These are phyloP conservation scores for Ogataea saltuana DNA, from an alignment of 805 yeast species.

Conservation along the genomic window DNA sequence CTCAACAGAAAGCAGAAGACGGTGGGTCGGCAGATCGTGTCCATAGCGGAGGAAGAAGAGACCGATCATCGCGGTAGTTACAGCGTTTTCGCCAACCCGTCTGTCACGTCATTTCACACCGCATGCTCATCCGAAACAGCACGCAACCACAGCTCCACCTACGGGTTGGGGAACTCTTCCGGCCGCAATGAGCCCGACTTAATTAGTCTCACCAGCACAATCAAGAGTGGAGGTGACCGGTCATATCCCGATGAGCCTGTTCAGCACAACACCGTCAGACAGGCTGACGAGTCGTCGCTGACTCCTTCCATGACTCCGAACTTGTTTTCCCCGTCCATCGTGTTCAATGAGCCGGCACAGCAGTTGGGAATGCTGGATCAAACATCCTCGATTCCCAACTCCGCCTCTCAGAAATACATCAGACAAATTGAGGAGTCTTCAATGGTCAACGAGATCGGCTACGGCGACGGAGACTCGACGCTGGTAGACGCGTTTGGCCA, in stretches of 20 bases:
- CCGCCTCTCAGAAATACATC: slow-evolving; percentile 10
- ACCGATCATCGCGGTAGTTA: slow-evolving; percentile 11
- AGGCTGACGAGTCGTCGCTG: neutral
- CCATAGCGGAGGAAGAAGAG: slow-evolving; percentile 23
- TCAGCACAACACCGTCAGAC: neutral
- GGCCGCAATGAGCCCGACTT: slow-evolving; percentile 28
- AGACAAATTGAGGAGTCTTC: slow-evolving; percentile 6
- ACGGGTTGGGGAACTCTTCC: slow-evolving; percentile 9
- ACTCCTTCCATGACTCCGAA: slow-evolving; percentile 29
- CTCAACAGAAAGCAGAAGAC: slow-evolving; percentile 29
- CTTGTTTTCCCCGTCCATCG: slow-evolving; percentile 33
- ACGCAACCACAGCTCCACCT: slow-evolving; percentile 8
- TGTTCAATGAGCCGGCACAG: slow-evolving; percentile 30
- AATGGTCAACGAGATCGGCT: slow-evolving; percentile 30
- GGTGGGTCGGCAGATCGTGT: slow-evolving; percentile 8
- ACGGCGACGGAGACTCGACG: slow-evolving; percentile 27
- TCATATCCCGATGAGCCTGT: no score
- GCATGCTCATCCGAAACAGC: slow-evolving; percentile 30
- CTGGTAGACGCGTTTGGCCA: slow-evolving; percentile 8
- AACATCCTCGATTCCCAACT: slow-evolving; percentile 13
- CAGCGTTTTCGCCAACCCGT: slow-evolving; percentile 18
- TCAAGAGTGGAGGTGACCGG: no score
- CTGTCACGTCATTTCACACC: slow-evolving; percentile 34
- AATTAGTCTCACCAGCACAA: slow-evolving; percentile 34
- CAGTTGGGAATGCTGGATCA: slow-evolving; percentile 24